These are phyloP conservation scores for Boletus barrowsii DNA, from an alignment of 768 basidiomycete genomes.

Conservation along the genomic window DNA sequence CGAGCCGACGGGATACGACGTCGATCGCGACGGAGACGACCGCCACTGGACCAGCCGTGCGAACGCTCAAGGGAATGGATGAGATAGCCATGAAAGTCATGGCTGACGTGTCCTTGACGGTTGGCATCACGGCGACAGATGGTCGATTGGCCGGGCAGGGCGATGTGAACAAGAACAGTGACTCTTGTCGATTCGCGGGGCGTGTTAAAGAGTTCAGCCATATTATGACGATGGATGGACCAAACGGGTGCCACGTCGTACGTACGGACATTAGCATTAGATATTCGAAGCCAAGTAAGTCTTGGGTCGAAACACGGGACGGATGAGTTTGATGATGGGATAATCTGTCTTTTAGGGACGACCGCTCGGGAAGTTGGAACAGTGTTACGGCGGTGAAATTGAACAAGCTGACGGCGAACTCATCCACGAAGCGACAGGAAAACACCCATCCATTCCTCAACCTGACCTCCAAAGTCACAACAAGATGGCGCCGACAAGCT, in stretches of 20 bases:
- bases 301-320: constrained; percentile 73
- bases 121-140: constrained; percentile 75
- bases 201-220: constrained; percentile 98
- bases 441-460: too few relatives aligned
- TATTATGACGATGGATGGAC: constrained; percentile 92
- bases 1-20: constrained; percentile 91
- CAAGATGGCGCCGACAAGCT: too few relatives aligned
- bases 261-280: too few relatives aligned
- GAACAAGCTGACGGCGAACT: too few relatives aligned
- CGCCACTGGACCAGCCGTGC: constrained; percentile 86
- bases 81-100: constrained; percentile 98
- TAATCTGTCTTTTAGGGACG: constrained; percentile 76
- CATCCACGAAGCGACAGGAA: too few relatives aligned
- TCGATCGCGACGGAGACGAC: constrained; percentile 86
- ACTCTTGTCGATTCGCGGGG: constrained; percentile 79
- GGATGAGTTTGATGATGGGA: constrained; percentile 87
- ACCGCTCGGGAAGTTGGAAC: constrained; percentile 36
- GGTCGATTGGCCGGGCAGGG: constrained; percentile 49
- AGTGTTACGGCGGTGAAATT: too few relatives aligned
- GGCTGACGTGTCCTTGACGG: constrained; percentile 99
- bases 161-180: constrained; percentile 28
- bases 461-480: too few relatives aligned
- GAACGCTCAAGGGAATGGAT: constrained; percentile 57
- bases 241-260: constrained; percentile 70
- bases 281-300: constrained; percentile 61